Conservation (phyloP, 257 asterid genomes). For the Solanum corneliomulleri region DNA sequence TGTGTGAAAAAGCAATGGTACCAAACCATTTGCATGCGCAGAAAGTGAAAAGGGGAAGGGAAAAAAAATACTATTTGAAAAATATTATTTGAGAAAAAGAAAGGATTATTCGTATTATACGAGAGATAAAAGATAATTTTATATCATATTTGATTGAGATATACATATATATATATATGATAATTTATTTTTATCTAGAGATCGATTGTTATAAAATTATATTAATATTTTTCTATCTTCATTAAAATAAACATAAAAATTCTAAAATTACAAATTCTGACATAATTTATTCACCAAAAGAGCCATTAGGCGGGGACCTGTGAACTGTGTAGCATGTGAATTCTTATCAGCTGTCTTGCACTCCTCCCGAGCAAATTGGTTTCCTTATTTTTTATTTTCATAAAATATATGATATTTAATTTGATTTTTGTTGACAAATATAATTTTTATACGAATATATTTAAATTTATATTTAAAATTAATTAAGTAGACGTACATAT, state of each 20-base stretch:
- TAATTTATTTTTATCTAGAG: too few relatives aligned
- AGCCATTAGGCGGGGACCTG: not conserved
- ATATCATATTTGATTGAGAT: too few relatives aligned
- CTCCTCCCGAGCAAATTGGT: not conserved
- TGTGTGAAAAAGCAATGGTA: not conserved
- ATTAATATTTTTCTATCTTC: too few relatives aligned
- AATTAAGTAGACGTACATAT: too few relatives aligned
- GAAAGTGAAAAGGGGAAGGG: not conserved
- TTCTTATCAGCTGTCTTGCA: not conserved
- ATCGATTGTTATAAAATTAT: too few relatives aligned
- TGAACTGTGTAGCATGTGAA: not conserved
- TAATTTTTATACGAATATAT: too few relatives aligned
- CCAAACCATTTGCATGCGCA: not conserved
- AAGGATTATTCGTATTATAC: not conserved
- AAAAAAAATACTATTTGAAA: not conserved
- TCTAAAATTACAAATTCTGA: not conserved
- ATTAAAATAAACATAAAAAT: too few relatives aligned
- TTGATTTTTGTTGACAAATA: too few relatives aligned
- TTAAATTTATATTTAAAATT: too few relatives aligned
- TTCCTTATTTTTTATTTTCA: not conserved
- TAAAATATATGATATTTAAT: too few relatives aligned
- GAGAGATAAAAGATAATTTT: too few relatives aligned
- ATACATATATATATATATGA: rapidly evolving
- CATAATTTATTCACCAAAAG: not conserved
- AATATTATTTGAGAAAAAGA: not conserved